phyloP scores from a whole-genome alignment of 306 rosid species.

The Benincasa hispida region DNA sequence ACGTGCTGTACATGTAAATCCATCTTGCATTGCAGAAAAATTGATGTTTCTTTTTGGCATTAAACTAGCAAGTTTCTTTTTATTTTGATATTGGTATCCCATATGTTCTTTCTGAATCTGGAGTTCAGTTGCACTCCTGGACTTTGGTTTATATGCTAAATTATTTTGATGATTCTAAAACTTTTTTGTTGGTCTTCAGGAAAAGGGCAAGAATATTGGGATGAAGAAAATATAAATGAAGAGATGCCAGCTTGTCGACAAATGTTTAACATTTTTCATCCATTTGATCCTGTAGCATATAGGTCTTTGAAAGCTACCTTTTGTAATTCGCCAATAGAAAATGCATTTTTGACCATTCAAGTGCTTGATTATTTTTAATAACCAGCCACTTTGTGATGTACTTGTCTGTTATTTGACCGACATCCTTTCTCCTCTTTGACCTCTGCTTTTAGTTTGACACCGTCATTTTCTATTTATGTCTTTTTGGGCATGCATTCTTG shows the following conservation, averaged over 20 bases:
- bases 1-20: neutral
- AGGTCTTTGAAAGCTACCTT: slow-evolving; percentile 38
- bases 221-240: slow-evolving; percentile 62
- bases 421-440: neutral
- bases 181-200: slow-evolving; percentile 29
- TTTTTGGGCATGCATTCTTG: neutral
- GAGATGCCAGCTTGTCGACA: slow-evolving; percentile 94
- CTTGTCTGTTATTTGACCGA: neutral
- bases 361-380: neutral
- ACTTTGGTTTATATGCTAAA: neutral
- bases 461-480: neutral
- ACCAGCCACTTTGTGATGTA: neutral
- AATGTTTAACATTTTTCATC: slow-evolving; percentile 95
- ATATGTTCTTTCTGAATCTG: neutral
- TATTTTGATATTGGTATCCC: neutral
- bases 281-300: slow-evolving; percentile 95
- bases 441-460: neutral
- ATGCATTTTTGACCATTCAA: neutral
- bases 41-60: neutral
- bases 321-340: neutral
- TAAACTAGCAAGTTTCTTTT: neutral
- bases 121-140: neutral
- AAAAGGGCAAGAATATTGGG: slow-evolving; percentile 86
- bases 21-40: neutral
- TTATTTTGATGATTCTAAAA: slow-evolving; percentile 6